Evolutionary conservation across 169 alveolate genomes (phyloP).

Genomic region (Plasmodium ovale): DNA sequence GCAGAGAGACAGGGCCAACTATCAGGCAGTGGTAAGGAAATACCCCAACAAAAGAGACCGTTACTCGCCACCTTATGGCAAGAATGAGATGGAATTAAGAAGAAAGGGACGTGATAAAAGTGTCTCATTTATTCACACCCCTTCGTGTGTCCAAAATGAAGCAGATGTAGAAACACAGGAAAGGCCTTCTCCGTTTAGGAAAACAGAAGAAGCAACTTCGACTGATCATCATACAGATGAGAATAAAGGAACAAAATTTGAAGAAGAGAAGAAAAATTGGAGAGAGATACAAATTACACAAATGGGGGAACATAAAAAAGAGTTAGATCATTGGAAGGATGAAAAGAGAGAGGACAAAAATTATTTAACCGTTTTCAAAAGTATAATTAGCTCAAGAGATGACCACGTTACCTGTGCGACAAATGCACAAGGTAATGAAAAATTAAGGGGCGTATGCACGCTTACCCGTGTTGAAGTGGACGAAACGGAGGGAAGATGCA

Average conservation of each 20-base stretch:
- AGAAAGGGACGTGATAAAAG: too few relatives aligned
- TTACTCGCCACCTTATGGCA: too few relatives aligned
- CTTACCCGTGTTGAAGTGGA: too few relatives aligned
- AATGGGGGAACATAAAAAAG: background rate
- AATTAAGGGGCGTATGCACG: too few relatives aligned
- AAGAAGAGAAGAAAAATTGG: background rate
- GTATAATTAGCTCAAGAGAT: conserved; percentile 32
- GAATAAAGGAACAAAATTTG: background rate
- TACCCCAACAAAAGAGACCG: too few relatives aligned
- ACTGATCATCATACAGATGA: background rate
- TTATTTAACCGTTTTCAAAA: conserved; percentile 10
- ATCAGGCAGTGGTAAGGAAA: too few relatives aligned
- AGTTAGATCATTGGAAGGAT: background rate
- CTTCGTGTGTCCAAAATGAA: too few relatives aligned
- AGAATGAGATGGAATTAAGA: too few relatives aligned
- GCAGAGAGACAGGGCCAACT: too few relatives aligned
- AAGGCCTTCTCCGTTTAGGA: background rate
- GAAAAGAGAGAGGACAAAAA: conserved; percentile 1
- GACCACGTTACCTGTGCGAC: background rate
- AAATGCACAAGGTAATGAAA: background rate
- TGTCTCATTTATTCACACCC: too few relatives aligned
- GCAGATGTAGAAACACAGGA: background rate
- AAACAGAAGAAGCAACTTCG: background rate
- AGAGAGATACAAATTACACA: background rate
- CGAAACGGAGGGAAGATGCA: too few relatives aligned